Conservation (phyloP, 2,329 filamentous ascomycete genomes). For the Epichloe hybrida region DNA sequence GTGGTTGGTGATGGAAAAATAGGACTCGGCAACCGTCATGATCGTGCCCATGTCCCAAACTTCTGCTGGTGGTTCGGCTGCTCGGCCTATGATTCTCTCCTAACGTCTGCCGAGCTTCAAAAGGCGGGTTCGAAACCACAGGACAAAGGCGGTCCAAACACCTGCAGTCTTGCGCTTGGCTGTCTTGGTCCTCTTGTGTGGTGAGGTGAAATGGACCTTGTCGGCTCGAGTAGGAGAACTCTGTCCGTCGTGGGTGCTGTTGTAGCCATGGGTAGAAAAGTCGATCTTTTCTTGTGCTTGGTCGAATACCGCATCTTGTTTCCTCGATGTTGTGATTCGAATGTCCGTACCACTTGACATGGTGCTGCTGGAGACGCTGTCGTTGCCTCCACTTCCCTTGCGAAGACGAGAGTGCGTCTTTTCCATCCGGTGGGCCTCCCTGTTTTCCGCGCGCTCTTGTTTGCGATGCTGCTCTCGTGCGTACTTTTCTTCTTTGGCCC, state of each 20-base stretch:
- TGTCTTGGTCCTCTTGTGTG: constrained; percentile 27
- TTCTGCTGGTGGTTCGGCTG: not conserved
- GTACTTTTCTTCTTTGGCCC: constrained; percentile 48
- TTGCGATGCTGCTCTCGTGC: constrained; percentile 44
- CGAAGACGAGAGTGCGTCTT: constrained; percentile 29
- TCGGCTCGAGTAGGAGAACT: constrained; percentile 21
- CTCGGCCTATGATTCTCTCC: constrained; percentile 11
- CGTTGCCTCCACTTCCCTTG: constrained; percentile 21
- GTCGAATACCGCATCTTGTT: constrained; percentile 14
- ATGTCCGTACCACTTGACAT: constrained; percentile 18
- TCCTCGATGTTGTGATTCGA: constrained; percentile 11
- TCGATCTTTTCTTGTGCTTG: constrained; percentile 28
- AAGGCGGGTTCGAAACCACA: constrained; percentile 47
- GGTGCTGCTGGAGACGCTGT: constrained; percentile 20
- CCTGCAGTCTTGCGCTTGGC: constrained; percentile 48
- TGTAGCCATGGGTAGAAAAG: constrained; percentile 22
- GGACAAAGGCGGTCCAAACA: constrained; percentile 48
- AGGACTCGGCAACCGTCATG: not conserved
- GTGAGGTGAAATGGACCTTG: constrained; percentile 29
- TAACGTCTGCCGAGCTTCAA: constrained; percentile 28
- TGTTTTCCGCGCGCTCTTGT: constrained; percentile 43
- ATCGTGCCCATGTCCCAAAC: not conserved
- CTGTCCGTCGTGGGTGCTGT: constrained; percentile 23
- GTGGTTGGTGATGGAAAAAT: not conserved
- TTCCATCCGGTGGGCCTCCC: constrained; percentile 39